These are phyloP conservation scores for Penicillium occitanis DNA, from an alignment of 2,329 filamentous ascomycete genomes.

Conservation along the genomic window DNA sequence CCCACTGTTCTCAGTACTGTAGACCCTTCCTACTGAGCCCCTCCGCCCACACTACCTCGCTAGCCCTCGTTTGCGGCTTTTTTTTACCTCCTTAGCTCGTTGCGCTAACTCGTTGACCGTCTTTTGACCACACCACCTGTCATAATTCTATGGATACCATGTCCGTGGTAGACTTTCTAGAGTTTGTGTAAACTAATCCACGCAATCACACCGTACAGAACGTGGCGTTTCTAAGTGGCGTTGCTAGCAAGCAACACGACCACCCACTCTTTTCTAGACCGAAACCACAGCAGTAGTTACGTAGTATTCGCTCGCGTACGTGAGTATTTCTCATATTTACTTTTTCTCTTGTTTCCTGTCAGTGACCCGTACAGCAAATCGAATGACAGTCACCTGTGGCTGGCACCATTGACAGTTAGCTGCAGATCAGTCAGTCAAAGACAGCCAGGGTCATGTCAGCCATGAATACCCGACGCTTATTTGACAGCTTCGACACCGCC, in stretches of 20 bases:
- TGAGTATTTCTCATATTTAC: background rate
- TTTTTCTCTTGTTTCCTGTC: background rate
- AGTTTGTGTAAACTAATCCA: background rate
- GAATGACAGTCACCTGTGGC: conserved; percentile 6
- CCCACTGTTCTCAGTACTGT: background rate
- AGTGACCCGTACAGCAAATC: background rate
- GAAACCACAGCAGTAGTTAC: too few species aligned
- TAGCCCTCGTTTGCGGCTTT: background rate
- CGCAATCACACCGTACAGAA: background rate
- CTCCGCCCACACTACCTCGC: background rate
- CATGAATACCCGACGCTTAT: conserved; percentile 5
- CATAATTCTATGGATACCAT: background rate
- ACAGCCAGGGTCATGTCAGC: background rate
- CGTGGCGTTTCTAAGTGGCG: conserved; percentile 5
- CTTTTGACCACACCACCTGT: background rate
- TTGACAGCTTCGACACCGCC: conserved; percentile 17
- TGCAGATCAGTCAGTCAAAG: conserved; percentile 10
- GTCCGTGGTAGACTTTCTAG: background rate
- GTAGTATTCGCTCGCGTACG: background rate
- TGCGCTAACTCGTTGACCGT: conserved; percentile 7
- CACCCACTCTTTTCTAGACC: background rate
- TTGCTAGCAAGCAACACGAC: conserved; percentile 4
- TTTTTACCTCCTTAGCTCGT: background rate
- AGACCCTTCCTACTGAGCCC: background rate
- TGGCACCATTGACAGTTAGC: conserved; percentile 7